Percentiles rank a stretch among this genome's conserved stretches.
These are phyloP conservation scores for Dipodascopsis uninucleata DNA, from an alignment of 805 yeast genomes.

Conservation along the genomic window DNA sequence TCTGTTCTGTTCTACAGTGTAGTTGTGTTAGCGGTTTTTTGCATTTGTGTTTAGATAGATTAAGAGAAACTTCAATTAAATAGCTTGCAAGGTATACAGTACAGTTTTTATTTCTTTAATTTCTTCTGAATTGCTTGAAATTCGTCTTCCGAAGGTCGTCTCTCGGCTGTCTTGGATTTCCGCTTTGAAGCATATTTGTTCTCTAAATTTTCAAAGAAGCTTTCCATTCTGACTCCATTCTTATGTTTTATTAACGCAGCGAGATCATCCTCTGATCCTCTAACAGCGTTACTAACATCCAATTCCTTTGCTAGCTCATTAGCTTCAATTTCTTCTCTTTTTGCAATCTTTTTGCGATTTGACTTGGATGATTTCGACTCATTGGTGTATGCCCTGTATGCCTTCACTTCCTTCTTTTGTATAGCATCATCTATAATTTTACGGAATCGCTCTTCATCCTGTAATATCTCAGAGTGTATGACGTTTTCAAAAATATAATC, in stretches of 20 bases:
- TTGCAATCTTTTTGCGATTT: conserved; percentile 42
- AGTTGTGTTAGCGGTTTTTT: no score
- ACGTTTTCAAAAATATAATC: conserved; percentile 66
- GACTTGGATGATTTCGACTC: conserved; percentile 46
- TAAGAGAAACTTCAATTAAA: no score
- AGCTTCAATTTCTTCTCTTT: conserved; percentile 46
- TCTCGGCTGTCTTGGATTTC: conserved; percentile 3
- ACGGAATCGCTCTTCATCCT: conserved; percentile 61
- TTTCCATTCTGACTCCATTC: conserved; percentile 31
- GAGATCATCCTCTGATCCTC: conserved; percentile 34
- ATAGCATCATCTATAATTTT: conserved; percentile 48
- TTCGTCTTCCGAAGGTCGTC: conserved; percentile 10
- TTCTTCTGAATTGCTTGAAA: conserved; percentile 14
- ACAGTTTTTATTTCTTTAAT: neutral
- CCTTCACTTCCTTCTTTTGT: conserved; percentile 39
- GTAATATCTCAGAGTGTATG: conserved; percentile 67
- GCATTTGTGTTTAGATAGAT: no score
- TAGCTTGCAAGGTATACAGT: no score
- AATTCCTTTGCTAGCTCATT: conserved; percentile 57
- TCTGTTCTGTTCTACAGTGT: no score
- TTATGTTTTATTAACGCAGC: conserved; percentile 39
- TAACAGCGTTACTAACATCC: conserved; percentile 34
- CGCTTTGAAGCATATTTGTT: conserved; percentile 32
- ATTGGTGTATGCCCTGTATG: conserved; percentile 45
- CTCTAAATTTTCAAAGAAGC: conserved; percentile 35